phyloP scores from a whole-genome alignment of 2,329 filamentous ascomycete species.

The Balansia obtecta region DNA sequence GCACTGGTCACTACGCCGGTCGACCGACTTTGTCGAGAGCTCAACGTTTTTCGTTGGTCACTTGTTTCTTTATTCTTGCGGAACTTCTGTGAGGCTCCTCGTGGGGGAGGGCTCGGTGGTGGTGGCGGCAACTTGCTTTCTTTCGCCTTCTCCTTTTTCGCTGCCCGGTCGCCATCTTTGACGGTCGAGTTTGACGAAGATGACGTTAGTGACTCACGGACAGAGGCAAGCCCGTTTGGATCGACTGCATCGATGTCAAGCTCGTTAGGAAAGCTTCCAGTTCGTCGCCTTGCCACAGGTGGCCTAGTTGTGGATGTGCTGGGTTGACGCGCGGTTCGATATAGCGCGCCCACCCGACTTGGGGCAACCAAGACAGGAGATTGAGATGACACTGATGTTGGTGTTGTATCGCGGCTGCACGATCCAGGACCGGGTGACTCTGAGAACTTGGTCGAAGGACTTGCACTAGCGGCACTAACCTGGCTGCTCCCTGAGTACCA shows the following conservation, averaged over 20 bases:
- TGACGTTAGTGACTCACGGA: constrained; percentile 58
- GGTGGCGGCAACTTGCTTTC: constrained; percentile 31
- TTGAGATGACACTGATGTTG: constrained; percentile 65
- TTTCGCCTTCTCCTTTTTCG: constrained; percentile 29
- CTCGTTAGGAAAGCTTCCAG: constrained; percentile 42
- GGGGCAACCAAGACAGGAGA: constrained; percentile 50
- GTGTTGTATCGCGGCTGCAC: constrained; percentile 68
- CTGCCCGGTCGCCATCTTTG: constrained; percentile 33
- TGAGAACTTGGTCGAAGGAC: constrained; percentile 64
- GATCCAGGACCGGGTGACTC: constrained; percentile 56
- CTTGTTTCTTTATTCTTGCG: constrained; percentile 15
- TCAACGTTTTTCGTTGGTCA: background rate
- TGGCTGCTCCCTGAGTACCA: constrained; percentile 48
- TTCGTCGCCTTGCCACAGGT: constrained; percentile 45
- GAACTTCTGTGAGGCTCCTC: constrained; percentile 48
- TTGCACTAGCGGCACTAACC: constrained; percentile 49
- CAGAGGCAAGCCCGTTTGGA: constrained; percentile 46
- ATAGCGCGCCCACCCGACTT: constrained; percentile 28
- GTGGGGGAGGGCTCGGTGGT: constrained; percentile 48
- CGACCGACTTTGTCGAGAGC: background rate
- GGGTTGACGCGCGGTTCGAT: constrained; percentile 33
- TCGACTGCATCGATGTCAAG: constrained; percentile 32
- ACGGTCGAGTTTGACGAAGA: constrained; percentile 63
- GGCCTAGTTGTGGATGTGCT: constrained; percentile 46
- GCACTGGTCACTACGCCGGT: constrained; percentile 17